Base-by-base conservation (phyloP, 495 filamentous ascomycete species). In the Aspergillus homomorphus region DNA sequence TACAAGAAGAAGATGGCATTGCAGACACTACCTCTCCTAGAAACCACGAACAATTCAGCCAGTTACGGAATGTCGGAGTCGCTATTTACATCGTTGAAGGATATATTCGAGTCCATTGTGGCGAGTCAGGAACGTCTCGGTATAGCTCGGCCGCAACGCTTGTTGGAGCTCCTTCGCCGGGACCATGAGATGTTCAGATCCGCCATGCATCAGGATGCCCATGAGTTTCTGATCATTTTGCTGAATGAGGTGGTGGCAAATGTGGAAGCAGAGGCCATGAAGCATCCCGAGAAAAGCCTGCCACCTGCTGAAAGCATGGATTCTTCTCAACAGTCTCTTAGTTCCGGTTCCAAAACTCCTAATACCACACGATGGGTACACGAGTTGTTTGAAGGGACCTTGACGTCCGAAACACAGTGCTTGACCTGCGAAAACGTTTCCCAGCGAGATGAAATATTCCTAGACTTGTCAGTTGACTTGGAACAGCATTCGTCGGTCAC, bases 151-250 rank as follows among this genome's bases (percentile, higher is more conserved):
- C 94, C 94, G 3, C 87, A 91, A 56, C 87, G 92, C 63, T 98
- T 98, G 60, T 75, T 98, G 49, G 95, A 98, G 69, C 90, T 97
- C 12, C 82, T 98, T 60, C 89, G 91, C 67, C 82, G 90, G 24
- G 91, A 98, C 61, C 92, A 98, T 67, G 95, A 98, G 69, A 96
- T 96, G 91, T 98, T 98, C 63, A 89, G 92, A 49, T 89, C 89
- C 41, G 87, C 91, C 21, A 95, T 96, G 89, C 94, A 98, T 72
- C 94, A 98, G 73, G 94, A 98, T 75, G 94, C 94, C 6, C 94
- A 98, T 66, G 94, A 98, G 62, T 98, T 98, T 66, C 82, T 97
- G 59, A 96, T 96, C 59, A 79, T 96, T 15, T 82, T 98, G 1
- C 80, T 98, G n/a, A 98, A 98, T 66, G 88, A 96, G 65, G 91